Percentiles rank a stretch among this genome's conserved stretches.
These are phyloP conservation scores for Debaryomycetaceae sp. DNA, from an alignment of 1,139 yeast genomes.

Conservation along the genomic window DNA sequence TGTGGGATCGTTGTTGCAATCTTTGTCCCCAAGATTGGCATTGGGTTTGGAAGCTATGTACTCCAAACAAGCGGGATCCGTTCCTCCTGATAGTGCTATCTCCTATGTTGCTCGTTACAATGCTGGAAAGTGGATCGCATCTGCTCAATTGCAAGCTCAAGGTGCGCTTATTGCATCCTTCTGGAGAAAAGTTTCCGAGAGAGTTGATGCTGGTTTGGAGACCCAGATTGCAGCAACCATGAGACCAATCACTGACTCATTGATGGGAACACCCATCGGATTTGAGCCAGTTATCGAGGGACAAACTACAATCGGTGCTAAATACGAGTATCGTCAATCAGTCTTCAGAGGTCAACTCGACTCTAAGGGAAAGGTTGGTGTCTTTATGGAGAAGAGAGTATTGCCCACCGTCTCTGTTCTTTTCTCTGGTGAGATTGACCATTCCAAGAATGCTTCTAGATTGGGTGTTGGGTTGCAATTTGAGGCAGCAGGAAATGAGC, in stretches of 20 bases:
- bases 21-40: slow-evolving; percentile 77
- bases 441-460: slow-evolving; percentile 75
- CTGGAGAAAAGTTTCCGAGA: slow-evolving; percentile 90
- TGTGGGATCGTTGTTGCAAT: slow-evolving; percentile 87
- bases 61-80: slow-evolving; percentile 67
- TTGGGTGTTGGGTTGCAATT: slow-evolving; percentile 94
- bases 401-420: slow-evolving; percentile 86
- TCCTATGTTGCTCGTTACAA: slow-evolving; percentile 90
- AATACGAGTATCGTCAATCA: slow-evolving; percentile 96
- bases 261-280: slow-evolving; percentile 79
- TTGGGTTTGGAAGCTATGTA: slow-evolving; percentile 93
- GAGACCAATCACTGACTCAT: slow-evolving; percentile 75
- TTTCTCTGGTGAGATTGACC: slow-evolving; percentile 91
- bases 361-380: slow-evolving; percentile 85
- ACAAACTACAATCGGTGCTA: slow-evolving; percentile 91
- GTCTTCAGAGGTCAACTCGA: slow-evolving; percentile 95
- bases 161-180: slow-evolving; percentile 87
- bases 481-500: slow-evolving; percentile 92
- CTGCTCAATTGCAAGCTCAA: slow-evolving; percentile 92
- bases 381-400: slow-evolving; percentile 89
- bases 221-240: slow-evolving; percentile 79
- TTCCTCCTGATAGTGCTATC: slow-evolving; percentile 91
- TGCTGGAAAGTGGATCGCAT: slow-evolving; percentile 84
- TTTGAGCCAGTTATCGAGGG: slow-evolving; percentile 85
- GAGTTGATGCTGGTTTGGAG: slow-evolving; percentile 96